Conservation (phyloP, 495 filamentous ascomycete genomes). For the Apiosordaria backusii region DNA sequence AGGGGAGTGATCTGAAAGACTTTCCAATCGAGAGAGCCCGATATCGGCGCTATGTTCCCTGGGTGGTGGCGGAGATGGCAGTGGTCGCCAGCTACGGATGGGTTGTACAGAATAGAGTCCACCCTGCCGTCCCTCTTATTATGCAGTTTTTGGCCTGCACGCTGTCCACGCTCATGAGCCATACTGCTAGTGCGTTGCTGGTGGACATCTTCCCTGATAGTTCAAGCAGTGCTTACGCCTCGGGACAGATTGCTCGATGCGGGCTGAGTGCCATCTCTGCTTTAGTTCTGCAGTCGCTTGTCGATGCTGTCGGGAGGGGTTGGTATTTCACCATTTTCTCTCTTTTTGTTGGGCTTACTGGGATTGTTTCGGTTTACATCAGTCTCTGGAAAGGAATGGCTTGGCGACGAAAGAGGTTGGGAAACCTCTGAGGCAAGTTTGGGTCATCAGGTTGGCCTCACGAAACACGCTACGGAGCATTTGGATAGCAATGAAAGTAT, state of each 20-base stretch:
- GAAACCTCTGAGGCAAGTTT: too few relatives aligned
- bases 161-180: background rate
- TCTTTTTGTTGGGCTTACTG: background rate
- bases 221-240: slow-evolving; percentile 6
- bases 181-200: background rate
- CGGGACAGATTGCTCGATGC: slow-evolving; percentile 1
- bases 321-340: slow-evolving; percentile 12
- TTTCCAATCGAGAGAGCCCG: too few relatives aligned
- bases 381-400: background rate
- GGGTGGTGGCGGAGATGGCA: too few relatives aligned
- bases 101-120: too few relatives aligned
- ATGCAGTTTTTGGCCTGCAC: too few relatives aligned
- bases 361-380: background rate
- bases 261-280: slow-evolving; percentile 5
- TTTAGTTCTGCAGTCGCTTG: background rate
- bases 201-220: slow-evolving; percentile 9
- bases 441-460: too few relatives aligned
- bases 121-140: too few relatives aligned
- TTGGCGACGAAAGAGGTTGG: background rate
- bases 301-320: background rate
- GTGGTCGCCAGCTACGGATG: too few relatives aligned
- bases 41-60: too few relatives aligned
- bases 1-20: too few relatives aligned
- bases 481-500: too few relatives aligned
- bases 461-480: too few relatives aligned